Conservation (phyloP, 2,329 filamentous ascomycete species). For the Sclerotinia subarctica region DNA sequence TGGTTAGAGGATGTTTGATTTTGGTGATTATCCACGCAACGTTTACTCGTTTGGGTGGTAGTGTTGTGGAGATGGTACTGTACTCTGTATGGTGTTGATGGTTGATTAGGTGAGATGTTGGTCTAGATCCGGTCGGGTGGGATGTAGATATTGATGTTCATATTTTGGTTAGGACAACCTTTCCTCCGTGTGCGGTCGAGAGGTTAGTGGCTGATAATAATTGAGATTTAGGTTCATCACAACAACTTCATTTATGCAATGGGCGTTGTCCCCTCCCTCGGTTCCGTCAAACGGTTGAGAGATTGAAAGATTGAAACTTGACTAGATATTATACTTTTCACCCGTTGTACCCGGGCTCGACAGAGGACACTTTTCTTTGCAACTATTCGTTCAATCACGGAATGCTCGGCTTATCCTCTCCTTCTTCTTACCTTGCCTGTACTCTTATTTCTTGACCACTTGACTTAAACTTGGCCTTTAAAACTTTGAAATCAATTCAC, state of each 20-base stretch:
- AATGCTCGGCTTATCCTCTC: not conserved
- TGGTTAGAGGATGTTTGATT: not conserved
- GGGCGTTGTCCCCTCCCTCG: not conserved
- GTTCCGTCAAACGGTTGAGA: constrained; percentile 1
- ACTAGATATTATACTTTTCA: not conserved
- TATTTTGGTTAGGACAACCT: not conserved
- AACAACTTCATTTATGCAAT: constrained; percentile 5
- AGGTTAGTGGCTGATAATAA: not conserved
- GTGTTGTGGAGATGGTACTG: not conserved
- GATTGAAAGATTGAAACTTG: not conserved
- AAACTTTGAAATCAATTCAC: not conserved
- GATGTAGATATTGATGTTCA: not conserved
- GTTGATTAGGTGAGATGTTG: not conserved
- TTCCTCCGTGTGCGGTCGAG: not conserved
- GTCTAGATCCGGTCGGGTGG: not conserved
- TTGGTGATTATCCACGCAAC: not conserved
- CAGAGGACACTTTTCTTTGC: too few relatives aligned
- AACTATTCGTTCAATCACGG: not conserved
- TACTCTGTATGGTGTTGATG: not conserved
- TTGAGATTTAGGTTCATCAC: not conserved
- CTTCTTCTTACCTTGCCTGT: not conserved
- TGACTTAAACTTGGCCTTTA: not conserved
- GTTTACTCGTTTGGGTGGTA: not conserved
- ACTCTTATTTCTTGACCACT: not conserved
- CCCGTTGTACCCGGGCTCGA: not conserved